Conservation (phyloP, 2,329 filamentous ascomycete genomes). For the Aspergillus carbonarius region DNA sequence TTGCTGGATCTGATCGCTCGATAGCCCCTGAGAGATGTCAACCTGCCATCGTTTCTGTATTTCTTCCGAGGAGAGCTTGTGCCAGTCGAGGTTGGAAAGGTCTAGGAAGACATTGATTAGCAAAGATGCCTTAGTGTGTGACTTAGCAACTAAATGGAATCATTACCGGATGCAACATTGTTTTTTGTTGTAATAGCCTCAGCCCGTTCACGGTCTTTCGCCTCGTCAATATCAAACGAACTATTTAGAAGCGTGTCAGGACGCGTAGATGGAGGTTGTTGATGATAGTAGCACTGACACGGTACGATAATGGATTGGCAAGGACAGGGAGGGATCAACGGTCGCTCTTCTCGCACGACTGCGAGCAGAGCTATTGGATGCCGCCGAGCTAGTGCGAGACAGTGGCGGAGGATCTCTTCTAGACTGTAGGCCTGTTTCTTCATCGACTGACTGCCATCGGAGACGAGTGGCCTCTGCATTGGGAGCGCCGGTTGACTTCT, state of each 20-base stretch:
- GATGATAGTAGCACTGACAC: slow-evolving; percentile 18
- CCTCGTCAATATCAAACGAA: slow-evolving; percentile 59
- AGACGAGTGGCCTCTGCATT: slow-evolving; percentile 6
- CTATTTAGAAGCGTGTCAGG: slow-evolving; percentile 21
- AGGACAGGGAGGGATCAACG: slow-evolving; percentile 26
- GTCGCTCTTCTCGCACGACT: slow-evolving; percentile 13
- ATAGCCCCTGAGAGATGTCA: slow-evolving; percentile 59
- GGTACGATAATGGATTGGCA: slow-evolving; percentile 35
- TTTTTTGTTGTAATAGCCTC: slow-evolving; percentile 47
- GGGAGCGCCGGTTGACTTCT: neutral
- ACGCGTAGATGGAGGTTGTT: neutral
- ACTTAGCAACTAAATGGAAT: neutral
- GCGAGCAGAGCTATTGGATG: slow-evolving; percentile 10
- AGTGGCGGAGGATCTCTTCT: neutral
- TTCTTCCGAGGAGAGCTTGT: slow-evolving; percentile 59
- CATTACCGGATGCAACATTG: slow-evolving; percentile 46
- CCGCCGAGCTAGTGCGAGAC: slow-evolving; percentile 6
- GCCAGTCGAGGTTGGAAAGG: slow-evolving; percentile 62
- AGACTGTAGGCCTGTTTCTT: slow-evolving; percentile 10
- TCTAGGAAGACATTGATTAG: slow-evolving; percentile 39
- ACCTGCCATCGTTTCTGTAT: slow-evolving; percentile 60
- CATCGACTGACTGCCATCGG: slow-evolving; percentile 15
- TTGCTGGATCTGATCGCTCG: slow-evolving; percentile 55
- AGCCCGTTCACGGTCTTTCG: slow-evolving; percentile 47
- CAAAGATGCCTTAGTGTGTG: neutral